Evolutionary conservation across 2,329 filamentous ascomycete genomes (phyloP), one percentile per base, ranked within the genome.

Genomic region (Colletotrichum tabaci): DNA sequence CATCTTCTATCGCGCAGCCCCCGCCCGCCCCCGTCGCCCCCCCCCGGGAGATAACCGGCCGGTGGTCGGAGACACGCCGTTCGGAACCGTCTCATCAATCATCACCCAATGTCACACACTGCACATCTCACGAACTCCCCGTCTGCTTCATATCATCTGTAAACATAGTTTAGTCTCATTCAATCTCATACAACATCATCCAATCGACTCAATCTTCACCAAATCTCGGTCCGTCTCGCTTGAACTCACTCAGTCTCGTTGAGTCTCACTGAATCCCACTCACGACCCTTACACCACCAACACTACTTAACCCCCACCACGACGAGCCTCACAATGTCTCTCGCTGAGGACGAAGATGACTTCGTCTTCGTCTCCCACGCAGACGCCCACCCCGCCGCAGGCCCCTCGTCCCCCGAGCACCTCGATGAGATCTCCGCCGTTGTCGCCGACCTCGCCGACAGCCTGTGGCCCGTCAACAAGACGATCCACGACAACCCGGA

Each of bases 401-500:
- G 35, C 3, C 21, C 46, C 5, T 23, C 44, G 7, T 23, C 46
- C 6, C 26, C 62, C 15, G 40, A 30, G 1, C 44, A 56, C 52
- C 47, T 72, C 21, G 61, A 55, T 21, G 70, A 72, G 55, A 71
- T 72, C 61, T 50, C 46, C 61, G 18, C 55, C 61, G n/a, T 72
- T 35, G 66, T 71, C 30, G 30, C 44, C 6, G 38, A 46, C 42
- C 49, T 72, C 42, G 42, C 70, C n/a, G 66, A 72, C 7, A n/a
- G 47, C 30, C 66, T 74, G 13, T 74, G 73, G 73, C 71, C 71
- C 26, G 63, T 73, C 40, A 73, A 74, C 64, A 71, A 50, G 40
- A 71, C 64, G 21, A 71, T 79, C 26, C 77, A 77, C 71, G 64
- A 70, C 35, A 76, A 77, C 52, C 79, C 79, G 0, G 79, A 80